Base-by-base conservation (phyloP, 2,329 filamentous ascomycete species). In the Lasiodiplodia citricola region DNA sequence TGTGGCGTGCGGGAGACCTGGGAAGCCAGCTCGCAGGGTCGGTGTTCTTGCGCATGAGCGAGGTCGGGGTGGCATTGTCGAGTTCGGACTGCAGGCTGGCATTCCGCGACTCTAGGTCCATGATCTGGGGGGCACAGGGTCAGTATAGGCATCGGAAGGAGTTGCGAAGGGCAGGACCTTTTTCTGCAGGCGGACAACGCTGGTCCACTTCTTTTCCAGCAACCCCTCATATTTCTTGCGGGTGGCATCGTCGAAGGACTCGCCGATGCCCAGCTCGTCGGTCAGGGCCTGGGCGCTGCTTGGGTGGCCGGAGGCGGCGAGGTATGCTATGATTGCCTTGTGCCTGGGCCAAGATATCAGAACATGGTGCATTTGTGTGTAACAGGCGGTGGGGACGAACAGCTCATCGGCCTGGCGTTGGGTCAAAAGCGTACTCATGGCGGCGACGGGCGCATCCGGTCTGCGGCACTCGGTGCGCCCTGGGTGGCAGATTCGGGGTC, bases 161-260 rank as follows among this genome's bases (percentile, higher is more conserved):
- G 44, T 44, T 14, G 35, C n/a, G 55, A 25, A 16, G 35, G 37
- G 63, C 37, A 80, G 63, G 81, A 92, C 93, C 92, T 97, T 98
- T 82, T 97, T 97, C 82, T 98, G 95, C 80, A 98, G 81, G 70
- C 95, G 88, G 75, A 97, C 94, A 35, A 98, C 92, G 75, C 93
- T 96, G 23, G 95, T 98, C 95, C 95, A 98, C 85, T 98, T 98
- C 87, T 97, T 97, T 86, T 98, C 95, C 73, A 98, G 82, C 35
- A 98, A 82, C 1, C 92, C 92, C 81, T 97, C 94, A 83, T 97
- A 98, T 82, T 97, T 97, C 84, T 97, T 97, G 65, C 91, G 87
- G 23, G 93, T 97, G 21, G 88, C 87, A 71, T 92, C 86, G 78
- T 97, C 93, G 75, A 96, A 94, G 58, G 83, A 85, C 72, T 92